Percentiles rank a stretch among this genome's conserved stretches.
Conservation (phyloP, 371 early-diverging fungal species). For the Mucor lusitanicus region DNA sequence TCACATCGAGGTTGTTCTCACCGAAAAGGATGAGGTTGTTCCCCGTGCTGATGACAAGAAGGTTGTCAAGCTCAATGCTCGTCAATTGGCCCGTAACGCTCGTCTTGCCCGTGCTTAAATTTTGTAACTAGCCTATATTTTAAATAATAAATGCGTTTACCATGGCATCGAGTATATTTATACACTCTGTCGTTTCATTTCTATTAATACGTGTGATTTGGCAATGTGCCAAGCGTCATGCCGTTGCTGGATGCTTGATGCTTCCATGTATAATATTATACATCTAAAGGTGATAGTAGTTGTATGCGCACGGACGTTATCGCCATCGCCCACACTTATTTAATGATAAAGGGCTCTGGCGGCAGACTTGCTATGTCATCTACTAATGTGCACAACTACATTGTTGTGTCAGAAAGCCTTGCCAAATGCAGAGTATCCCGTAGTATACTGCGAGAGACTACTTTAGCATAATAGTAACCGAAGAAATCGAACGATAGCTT, state of each 20-base stretch:
- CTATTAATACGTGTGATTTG: too few species aligned
- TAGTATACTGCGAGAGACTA: background rate
- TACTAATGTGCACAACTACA: too few species aligned
- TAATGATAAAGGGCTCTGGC: too few species aligned
- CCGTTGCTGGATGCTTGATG: too few species aligned
- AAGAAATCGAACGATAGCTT: background rate
- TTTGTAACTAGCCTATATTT: conserved; percentile 12
- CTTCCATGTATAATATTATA: too few species aligned
- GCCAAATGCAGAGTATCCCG: background rate
- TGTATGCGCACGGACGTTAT: too few species aligned
- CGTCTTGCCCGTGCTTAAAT: conserved; percentile 51
- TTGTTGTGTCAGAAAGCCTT: background rate
- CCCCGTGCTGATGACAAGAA: conserved; percentile 69
- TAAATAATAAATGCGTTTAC: conserved; percentile 10
- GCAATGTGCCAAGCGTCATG: too few species aligned
- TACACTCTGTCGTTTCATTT: too few species aligned
- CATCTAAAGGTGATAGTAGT: too few species aligned
- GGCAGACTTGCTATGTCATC: too few species aligned
- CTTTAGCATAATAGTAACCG: background rate
- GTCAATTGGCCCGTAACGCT: conserved; percentile 61
- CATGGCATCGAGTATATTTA: conserved; percentile 1
- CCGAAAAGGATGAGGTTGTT: conserved; percentile 84
- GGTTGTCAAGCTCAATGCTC: conserved; percentile 53
- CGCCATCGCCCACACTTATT: too few species aligned
- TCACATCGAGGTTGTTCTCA: conserved; percentile 95